phyloP scores from a whole-genome alignment of 345 rosid genomes.

The Ceriops zippeliana region DNA sequence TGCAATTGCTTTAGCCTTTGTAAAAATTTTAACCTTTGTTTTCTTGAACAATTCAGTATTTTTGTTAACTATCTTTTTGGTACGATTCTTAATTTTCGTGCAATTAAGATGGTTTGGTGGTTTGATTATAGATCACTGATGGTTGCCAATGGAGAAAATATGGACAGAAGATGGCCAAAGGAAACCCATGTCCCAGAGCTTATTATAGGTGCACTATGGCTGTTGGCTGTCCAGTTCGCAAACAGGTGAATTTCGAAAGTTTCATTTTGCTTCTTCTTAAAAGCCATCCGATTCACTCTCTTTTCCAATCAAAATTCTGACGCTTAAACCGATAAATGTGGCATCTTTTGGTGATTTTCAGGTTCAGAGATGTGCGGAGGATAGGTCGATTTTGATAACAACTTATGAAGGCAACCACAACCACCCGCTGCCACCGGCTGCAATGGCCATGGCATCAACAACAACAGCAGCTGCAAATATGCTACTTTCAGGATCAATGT shows the following conservation, averaged over 20 bases:
- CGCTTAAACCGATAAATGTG: conserved; percentile 1
- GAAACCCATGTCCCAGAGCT: conserved; percentile 96
- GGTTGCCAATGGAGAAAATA: conserved; percentile 99
- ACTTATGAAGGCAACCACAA: conserved; percentile 94
- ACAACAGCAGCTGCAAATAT: conserved; percentile 83
- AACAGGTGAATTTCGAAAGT: conserved; percentile 50
- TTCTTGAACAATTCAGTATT: no score
- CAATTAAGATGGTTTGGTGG: neutral
- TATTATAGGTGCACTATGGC: conserved; percentile 99
- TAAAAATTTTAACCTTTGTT: neutral
- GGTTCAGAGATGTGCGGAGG: conserved; percentile 98
- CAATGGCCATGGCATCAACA: conserved; percentile 94
- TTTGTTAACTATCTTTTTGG: neutral
- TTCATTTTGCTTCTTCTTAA: neutral
- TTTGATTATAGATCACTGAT: conserved; percentile 50
- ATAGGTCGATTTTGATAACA: conserved; percentile 71
- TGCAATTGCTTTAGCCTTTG: neutral
- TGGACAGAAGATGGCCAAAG: conserved; percentile 99
- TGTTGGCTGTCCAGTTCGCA: conserved; percentile 87
- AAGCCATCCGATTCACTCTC: neutral
- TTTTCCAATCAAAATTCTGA: neutral
- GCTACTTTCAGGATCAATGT: conserved; percentile 90
- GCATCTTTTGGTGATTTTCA: conserved; percentile 8
- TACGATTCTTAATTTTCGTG: neutral
- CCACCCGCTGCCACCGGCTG: conserved; percentile 91